Evolutionary conservation across 1,139 yeast species (phyloP).

Genomic region (Yamadazyma spencermartinsiae): DNA sequence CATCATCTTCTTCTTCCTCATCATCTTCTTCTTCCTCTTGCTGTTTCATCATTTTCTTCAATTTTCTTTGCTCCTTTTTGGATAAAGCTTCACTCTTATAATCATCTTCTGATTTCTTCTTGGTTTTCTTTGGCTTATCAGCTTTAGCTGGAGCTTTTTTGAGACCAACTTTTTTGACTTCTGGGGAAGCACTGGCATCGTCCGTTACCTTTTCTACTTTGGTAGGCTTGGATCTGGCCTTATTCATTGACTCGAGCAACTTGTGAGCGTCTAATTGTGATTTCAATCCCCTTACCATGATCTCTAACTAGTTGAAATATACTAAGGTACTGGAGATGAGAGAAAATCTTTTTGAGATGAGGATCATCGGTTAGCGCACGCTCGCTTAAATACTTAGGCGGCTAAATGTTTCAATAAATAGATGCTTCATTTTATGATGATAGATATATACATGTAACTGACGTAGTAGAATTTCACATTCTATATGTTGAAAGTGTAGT

Average conservation of each 20-base stretch:
- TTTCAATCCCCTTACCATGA: constrained; percentile 20
- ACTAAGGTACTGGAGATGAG: constrained; percentile 23
- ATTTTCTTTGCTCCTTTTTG: constrained; percentile 63
- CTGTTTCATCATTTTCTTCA: constrained; percentile 49
- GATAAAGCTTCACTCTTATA: constrained; percentile 52
- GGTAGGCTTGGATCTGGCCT: constrained; percentile 26
- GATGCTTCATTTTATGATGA: too few relatives aligned
- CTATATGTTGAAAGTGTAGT: constrained; percentile 15
- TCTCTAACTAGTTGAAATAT: constrained; percentile 22
- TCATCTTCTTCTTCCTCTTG: constrained; percentile 22
- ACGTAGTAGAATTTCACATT: too few relatives aligned
- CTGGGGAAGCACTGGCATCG: constrained; percentile 10
- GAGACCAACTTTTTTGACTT: constrained; percentile 5
- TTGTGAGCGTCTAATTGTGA: constrained; percentile 37
- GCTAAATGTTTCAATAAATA: neutral
- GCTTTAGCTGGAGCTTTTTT: constrained; percentile 16
- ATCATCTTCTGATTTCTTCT: constrained; percentile 26
- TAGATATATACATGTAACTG: too few relatives aligned
- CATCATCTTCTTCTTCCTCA: constrained; percentile 21
- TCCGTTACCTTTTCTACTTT: constrained; percentile 13
- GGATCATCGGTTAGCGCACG: constrained; percentile 7
- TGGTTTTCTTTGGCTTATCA: constrained; percentile 18
- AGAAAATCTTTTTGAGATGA: constrained; percentile 11
- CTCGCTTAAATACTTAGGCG: constrained; percentile 2
- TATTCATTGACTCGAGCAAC: constrained; percentile 26